Percentiles rank a stretch among this genome's conserved stretches.
These are phyloP conservation scores for Botryotinia narcissicola DNA, from an alignment of 2,329 filamentous ascomycete species.

Conservation along the genomic window DNA sequence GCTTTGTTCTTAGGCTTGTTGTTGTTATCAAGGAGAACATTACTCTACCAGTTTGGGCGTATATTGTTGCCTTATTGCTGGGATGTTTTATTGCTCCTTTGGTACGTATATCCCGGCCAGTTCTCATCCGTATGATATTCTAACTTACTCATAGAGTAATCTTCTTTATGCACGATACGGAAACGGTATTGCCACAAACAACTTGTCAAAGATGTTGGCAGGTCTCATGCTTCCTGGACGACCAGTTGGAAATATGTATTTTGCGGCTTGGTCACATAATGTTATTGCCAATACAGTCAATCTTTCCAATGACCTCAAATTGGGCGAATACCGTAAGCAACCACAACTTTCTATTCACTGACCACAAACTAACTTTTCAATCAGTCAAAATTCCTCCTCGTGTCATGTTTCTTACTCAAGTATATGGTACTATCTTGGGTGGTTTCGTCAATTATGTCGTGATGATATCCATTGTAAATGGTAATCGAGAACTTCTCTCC, in stretches of 20 bases:
- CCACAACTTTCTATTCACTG: neutral
- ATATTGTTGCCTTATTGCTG: constrained; percentile 42
- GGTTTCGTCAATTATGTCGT: constrained; percentile 48
- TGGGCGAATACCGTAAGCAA: constrained; percentile 55
- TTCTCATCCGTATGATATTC: constrained; percentile 8
- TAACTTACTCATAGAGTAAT: constrained; percentile 43
- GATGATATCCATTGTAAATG: constrained; percentile 46
- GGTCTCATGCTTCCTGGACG: constrained; percentile 46
- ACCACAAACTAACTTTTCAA: constrained; percentile 26
- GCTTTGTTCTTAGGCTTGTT: constrained; percentile 45
- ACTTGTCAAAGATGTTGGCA: constrained; percentile 52
- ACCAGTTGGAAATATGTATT: constrained; percentile 46
- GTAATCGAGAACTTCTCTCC: constrained; percentile 44
- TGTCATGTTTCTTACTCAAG: constrained; percentile 47
- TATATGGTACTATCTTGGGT: constrained; percentile 45
- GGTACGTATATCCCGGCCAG: constrained; percentile 34
- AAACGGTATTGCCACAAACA: constrained; percentile 58
- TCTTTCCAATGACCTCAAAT: constrained; percentile 53
- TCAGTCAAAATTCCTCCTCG: constrained; percentile 49
- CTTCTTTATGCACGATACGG: constrained; percentile 53
- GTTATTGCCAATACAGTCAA: constrained; percentile 51
- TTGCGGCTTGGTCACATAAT: constrained; percentile 57
- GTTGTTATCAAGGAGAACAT: constrained; percentile 42
- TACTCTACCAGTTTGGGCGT: constrained; percentile 45
- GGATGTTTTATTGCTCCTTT: constrained; percentile 49